Evolutionary conservation across 768 basidiomycete species (phyloP).

Genomic region (Dacryopinax primogenitus): DNA sequence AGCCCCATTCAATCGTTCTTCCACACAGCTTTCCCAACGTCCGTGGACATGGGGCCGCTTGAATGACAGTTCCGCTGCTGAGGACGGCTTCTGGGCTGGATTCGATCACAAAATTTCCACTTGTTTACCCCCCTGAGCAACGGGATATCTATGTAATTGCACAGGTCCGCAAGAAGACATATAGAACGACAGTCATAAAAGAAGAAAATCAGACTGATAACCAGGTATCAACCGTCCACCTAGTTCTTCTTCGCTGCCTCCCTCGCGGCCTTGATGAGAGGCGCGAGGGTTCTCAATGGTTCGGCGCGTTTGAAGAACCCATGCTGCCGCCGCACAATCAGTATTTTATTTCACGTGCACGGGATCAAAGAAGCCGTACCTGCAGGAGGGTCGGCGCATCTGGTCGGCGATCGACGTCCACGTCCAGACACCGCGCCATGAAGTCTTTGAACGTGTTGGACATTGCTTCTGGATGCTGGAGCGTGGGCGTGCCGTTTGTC

Average conservation of each 20-base stretch:
- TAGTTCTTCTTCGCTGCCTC: conserved; percentile 31
- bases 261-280: conserved; percentile 83
- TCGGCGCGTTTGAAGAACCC: conserved; percentile 81
- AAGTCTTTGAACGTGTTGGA: conserved; percentile 80
- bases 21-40: too few relatives aligned
- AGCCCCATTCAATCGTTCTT: too few relatives aligned
- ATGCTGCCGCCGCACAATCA: conserved; percentile 40
- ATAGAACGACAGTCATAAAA: too few relatives aligned
- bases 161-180: too few relatives aligned
- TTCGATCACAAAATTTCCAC: too few relatives aligned
- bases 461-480: conserved; percentile 75
- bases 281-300: conserved; percentile 71
- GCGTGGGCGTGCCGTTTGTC: conserved; percentile 92
- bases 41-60: too few relatives aligned
- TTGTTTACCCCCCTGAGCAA: too few relatives aligned
- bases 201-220: too few relatives aligned
- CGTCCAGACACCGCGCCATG: conserved; percentile 74
- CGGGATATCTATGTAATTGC: too few relatives aligned
- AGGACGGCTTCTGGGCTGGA: too few relatives aligned
- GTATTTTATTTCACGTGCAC: neutral
- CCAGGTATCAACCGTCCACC: neutral
- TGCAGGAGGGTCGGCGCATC: conserved; percentile 67
- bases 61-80: too few relatives aligned
- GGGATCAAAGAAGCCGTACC: conserved; percentile 34
- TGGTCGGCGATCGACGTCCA: conserved; percentile 88